Conservation (phyloP, 2,329 filamentous ascomycete genomes). For the Phialophora chinensis region DNA sequence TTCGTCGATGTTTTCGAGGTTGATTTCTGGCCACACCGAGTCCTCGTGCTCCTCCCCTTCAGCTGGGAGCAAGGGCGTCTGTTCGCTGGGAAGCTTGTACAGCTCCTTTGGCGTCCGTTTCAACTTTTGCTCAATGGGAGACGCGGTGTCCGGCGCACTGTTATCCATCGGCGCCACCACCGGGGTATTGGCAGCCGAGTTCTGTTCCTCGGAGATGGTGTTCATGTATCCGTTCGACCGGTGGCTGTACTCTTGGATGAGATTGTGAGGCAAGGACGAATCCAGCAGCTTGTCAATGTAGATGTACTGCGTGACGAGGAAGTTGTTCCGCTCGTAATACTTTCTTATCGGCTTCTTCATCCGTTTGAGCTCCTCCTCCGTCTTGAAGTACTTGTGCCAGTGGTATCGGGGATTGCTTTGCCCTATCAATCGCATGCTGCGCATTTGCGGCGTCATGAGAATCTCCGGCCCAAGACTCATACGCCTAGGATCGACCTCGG, state of each 20-base stretch:
- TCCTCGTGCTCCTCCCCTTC: slow-evolving; percentile 34
- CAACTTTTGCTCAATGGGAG: slow-evolving; percentile 54
- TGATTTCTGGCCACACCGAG: slow-evolving; percentile 54
- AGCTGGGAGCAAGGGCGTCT: slow-evolving; percentile 66
- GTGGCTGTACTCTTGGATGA: slow-evolving; percentile 86
- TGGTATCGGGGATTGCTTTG: slow-evolving; percentile 83
- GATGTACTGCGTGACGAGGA: slow-evolving; percentile 85
- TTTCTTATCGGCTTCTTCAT: slow-evolving; percentile 77
- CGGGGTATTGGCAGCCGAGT: slow-evolving; percentile 42
- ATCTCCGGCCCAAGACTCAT: slow-evolving; percentile 39
- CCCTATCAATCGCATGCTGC: slow-evolving; percentile 82
- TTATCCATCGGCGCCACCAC: slow-evolving; percentile 17
- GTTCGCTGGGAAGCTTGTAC: slow-evolving; percentile 74
- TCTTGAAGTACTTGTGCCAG: slow-evolving; percentile 87
- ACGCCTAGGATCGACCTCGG: slow-evolving; percentile 33
- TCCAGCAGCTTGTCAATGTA: slow-evolving; percentile 92
- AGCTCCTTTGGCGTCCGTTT: slow-evolving; percentile 85
- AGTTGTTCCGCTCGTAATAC: slow-evolving; percentile 91
- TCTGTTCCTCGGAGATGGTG: slow-evolving; percentile 75
- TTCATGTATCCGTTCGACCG: slow-evolving; percentile 62
- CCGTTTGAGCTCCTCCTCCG: slow-evolving; percentile 71
- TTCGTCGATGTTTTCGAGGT: slow-evolving; percentile 48
- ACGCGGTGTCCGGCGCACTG: slow-evolving; percentile 32
- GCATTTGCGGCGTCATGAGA: slow-evolving; percentile 41
- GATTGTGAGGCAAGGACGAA: slow-evolving; percentile 86